Evolutionary conservation across 2,329 filamentous ascomycete species (phyloP), one percentile per base, ranked within the genome.

Genomic region (Talaromyces rugulosus): DNA sequence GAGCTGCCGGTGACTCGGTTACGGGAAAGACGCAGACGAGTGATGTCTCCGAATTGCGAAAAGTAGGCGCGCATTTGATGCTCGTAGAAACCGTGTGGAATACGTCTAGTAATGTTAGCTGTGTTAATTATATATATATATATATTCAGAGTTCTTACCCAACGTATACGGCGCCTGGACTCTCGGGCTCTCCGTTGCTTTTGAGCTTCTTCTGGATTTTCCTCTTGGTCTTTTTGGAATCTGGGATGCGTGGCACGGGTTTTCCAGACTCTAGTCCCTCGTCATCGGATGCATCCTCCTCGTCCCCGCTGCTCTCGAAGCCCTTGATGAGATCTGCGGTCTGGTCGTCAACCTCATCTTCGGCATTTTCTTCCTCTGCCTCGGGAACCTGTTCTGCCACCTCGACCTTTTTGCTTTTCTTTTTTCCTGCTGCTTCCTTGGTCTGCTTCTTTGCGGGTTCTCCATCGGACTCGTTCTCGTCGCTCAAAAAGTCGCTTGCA

Each of bases 51-150:
- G 69, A 99, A 99, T 77, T 99, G 95, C 60, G 87, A 85, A 74
- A 98, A 96, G 82, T 98, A 99, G 66, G 88, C 87, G 69, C 87
- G 87, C 89, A 99, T 96, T 79, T 98, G 90, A 71, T 92, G 86
- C 80, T 99, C 95, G 83, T 94, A 98, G 86, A 99, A 99, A 79
- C 95, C 91, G 78, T 95, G 91, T 44, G 93, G 93, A 63, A 96
- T 89, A 66, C 92, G 91, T 60, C 84, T 85, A 62, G 36, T 28
- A 58, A 65, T 47, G 56, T 58, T 51, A 58, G 31, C 23, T 63
- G 57, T 67, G 69, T 63, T 8, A 14, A 42, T 5, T 4, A 57
- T 59, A 34, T 34, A n/a, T 40, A 33, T 11, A 47, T 23, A n/a
- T 40, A 33, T 11, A 47, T 23, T 23, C 23, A 23, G 34, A 56